Evolutionary conservation across 331 rosid genomes (phyloP).

Genomic region (Malus hybrid): DNA sequence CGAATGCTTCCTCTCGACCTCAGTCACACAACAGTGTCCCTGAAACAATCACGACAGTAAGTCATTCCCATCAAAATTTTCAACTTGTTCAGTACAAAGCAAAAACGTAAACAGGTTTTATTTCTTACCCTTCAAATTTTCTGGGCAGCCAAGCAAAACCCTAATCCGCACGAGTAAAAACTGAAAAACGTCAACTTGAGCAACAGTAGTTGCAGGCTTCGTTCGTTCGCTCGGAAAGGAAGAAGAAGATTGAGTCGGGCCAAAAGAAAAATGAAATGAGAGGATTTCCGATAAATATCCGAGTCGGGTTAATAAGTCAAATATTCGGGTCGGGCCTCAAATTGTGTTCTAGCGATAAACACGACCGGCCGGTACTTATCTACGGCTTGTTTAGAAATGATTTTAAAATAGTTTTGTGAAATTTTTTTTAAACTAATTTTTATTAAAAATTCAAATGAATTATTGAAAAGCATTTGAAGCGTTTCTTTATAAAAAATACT

Average conservation of each 20-base stretch:
- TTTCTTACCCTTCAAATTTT: neutral
- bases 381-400: too few species aligned
- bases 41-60: neutral
- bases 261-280: neutral
- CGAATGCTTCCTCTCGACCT: constrained; percentile 1
- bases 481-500: fast-evolving
- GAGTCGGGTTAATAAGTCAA: neutral
- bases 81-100: neutral
- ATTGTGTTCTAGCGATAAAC: neutral
- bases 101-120: neutral
- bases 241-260: neutral
- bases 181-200: neutral
- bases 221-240: neutral
- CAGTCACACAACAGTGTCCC: neutral
- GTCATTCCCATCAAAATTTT: neutral
- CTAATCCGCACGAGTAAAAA: neutral
- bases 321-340: neutral
- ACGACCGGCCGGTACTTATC: too few species aligned
- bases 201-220: neutral
- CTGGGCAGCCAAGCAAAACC: neutral
- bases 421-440: too few species aligned
- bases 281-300: neutral
- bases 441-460: too few species aligned
- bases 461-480: too few species aligned
- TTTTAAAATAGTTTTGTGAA: too few species aligned